Evolutionary conservation across 352 stramenopile genomes (phyloP), one percentile per base, ranked within the genome.

Genomic region (Globisporangium rhizosaccharum): DNA sequence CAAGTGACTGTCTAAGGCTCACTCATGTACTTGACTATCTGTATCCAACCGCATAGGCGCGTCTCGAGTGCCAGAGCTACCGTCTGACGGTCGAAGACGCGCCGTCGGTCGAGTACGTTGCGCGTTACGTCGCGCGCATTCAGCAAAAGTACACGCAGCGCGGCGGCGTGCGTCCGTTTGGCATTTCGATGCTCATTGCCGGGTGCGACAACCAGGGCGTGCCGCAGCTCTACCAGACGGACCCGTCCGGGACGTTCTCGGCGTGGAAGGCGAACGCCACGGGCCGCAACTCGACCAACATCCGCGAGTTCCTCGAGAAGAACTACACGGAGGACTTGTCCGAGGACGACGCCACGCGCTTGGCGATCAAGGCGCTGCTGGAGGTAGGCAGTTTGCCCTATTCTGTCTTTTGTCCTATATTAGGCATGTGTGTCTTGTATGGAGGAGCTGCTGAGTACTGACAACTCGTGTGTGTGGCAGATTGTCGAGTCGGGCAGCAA

Each of bases 301-400:
- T 99, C 56, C 83, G 96, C 55, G 97, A 99, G 76, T 99, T 99
- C 74, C 77, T 99, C 37, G 97, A 99, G 74, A 99, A 99, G 78
- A 96, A 99, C 76, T 99, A 97, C 78, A 68, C 80, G 18, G 90
- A 96, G 46, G 87, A 94, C 53, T 81, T 99, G 63, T 84, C 77
- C 41, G 92, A 98, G 61, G 82, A 97, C 15, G 90, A 93, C 36
- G 86, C 92, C 10, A 82, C 98, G 18, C 87, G 89, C 58, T 81
- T 99, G 37, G 90, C 94, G 10, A 87, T 99, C 51, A 97, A 98
- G 71, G 91, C 96, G 45, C 85, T 99, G 66, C 79, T 99, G 33
- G 97, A 99, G 75, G 94, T 63, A 50, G 26, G 53, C 12, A 26
- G 10, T 26, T 20, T 10, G 18, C 53, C 3, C 39, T 3, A 41